Evolutionary conservation across 106 monocot species (phyloP).

Genomic region (Platanthera zijinensis): DNA sequence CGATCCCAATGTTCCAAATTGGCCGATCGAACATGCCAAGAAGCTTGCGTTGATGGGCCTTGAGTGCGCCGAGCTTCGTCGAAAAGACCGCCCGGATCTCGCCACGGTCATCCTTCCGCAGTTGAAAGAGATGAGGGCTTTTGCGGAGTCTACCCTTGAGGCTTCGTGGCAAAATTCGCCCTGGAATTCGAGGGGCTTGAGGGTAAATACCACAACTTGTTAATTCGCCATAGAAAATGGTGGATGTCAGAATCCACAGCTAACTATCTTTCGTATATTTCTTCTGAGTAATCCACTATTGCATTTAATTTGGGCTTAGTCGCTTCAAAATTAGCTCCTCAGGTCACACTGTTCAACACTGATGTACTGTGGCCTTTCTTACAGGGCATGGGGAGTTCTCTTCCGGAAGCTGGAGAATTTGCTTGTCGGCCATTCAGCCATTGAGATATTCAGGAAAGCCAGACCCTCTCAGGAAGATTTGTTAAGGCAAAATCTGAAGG

Average conservation of each 20-base stretch:
- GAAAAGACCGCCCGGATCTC: slow-evolving; percentile 53
- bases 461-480: background rate
- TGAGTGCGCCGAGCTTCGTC: slow-evolving; percentile 43
- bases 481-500: background rate
- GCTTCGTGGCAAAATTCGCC: background rate
- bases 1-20: slow-evolving; percentile 31
- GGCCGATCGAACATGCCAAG: slow-evolving; percentile 45
- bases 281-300: background rate
- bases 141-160: slow-evolving; percentile 12
- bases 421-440: background rate
- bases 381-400: background rate
- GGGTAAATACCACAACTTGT: background rate
- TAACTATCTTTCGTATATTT: background rate
- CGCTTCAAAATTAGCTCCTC: too few relatives aligned
- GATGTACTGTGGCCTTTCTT: background rate
- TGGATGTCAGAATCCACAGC: too few relatives aligned
- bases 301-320: too few relatives aligned
- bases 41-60: slow-evolving; percentile 33
- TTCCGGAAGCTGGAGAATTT: background rate
- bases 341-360: too few relatives aligned
- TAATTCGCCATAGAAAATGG: background rate
- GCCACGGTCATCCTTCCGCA: slow-evolving; percentile 33
- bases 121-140: slow-evolving; percentile 22
- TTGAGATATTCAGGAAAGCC: background rate
- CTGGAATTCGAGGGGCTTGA: background rate